phyloP scores from a whole-genome alignment of 768 basidiomycete genomes.

The Mycena rosella region DNA sequence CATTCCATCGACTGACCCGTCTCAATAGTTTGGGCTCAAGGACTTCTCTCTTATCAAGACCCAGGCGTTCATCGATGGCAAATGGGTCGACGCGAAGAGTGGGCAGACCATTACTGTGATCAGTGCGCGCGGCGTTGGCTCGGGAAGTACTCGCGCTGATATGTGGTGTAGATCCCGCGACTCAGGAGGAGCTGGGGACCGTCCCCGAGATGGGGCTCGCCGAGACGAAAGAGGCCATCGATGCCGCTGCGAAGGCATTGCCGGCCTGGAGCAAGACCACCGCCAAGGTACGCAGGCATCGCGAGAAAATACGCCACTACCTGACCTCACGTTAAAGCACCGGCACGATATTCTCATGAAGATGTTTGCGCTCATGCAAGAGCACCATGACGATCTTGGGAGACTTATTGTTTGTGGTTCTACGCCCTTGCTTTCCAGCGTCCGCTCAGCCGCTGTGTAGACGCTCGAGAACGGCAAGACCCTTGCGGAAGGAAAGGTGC shows the following conservation, averaged over 20 bases:
- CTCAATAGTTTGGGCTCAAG: conserved; percentile 76
- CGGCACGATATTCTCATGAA: conserved; percentile 89
- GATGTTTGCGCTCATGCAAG: conserved; percentile 81
- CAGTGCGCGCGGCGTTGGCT: conserved; percentile 63
- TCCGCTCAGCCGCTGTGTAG: conserved; percentile 53
- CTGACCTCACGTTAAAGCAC: conserved; percentile 56
- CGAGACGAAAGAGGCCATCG: conserved; percentile 89
- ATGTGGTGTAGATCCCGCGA: conserved; percentile 85
- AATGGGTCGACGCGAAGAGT: conserved; percentile 86
- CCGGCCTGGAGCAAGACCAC: conserved; percentile 89
- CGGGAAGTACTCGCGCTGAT: conserved; percentile 3
- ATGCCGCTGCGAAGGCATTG: conserved; percentile 85
- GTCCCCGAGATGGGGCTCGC: conserved; percentile 90
- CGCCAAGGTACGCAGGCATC: conserved; percentile 71
- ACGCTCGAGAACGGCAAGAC: conserved; percentile 98
- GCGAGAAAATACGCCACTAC: background rate
- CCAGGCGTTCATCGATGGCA: conserved; percentile 80
- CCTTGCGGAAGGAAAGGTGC: conserved; percentile 83
- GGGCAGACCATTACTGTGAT: conserved; percentile 80
- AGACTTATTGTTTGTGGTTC: conserved; percentile 79
- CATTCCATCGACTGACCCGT: background rate
- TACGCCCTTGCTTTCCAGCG: conserved; percentile 40
- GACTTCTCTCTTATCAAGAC: conserved; percentile 76
- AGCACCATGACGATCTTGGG: conserved; percentile 88
- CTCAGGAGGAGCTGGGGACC: conserved; percentile 82